phyloP scores from a whole-genome alignment of 257 asterid genomes.

The Nicotiana tabacum region DNA sequence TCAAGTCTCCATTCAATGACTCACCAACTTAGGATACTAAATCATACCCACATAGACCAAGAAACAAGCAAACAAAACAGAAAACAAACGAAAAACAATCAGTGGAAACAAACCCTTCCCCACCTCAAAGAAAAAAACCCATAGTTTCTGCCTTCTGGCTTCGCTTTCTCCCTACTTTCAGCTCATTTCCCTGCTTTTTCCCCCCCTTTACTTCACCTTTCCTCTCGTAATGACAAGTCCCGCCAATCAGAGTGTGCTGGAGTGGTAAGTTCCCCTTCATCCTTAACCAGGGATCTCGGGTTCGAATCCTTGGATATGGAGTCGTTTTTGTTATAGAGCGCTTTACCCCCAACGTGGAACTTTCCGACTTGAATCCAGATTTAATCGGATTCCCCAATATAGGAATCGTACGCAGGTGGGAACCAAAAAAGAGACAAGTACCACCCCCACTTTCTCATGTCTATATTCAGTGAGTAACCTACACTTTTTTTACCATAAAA shows the following conservation, averaged over 20 bases:
- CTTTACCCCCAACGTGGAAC: too few relatives aligned
- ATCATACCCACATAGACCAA: conserved; percentile 5
- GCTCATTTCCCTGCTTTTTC: neutral
- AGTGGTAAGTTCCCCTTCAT: too few relatives aligned
- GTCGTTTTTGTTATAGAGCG: too few relatives aligned
- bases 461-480: conserved; percentile 21
- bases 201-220: neutral
- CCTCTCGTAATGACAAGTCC: conserved; percentile 30
- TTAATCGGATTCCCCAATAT: too few relatives aligned
- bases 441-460: conserved; percentile 29
- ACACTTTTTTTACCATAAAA: conserved; percentile 14
- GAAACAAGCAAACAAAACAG: neutral
- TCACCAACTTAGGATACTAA: conserved; percentile 12
- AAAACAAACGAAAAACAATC: conserved; percentile 4
- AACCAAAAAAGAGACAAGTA: conserved; percentile 7
- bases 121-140: conserved; percentile 4
- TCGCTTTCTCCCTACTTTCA: conserved; percentile 2
- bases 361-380: too few relatives aligned
- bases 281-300: too few relatives aligned
- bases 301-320: too few relatives aligned
- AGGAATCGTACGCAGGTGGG: too few relatives aligned
- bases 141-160: conserved; percentile 21
- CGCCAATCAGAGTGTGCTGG: too few relatives aligned
- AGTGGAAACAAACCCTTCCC: neutral
- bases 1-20: conserved; percentile 3